These are phyloP conservation scores for Borealophlyctis nickersoniae DNA, from an alignment of 192 early-diverging fungal genomes.

Conservation along the genomic window DNA sequence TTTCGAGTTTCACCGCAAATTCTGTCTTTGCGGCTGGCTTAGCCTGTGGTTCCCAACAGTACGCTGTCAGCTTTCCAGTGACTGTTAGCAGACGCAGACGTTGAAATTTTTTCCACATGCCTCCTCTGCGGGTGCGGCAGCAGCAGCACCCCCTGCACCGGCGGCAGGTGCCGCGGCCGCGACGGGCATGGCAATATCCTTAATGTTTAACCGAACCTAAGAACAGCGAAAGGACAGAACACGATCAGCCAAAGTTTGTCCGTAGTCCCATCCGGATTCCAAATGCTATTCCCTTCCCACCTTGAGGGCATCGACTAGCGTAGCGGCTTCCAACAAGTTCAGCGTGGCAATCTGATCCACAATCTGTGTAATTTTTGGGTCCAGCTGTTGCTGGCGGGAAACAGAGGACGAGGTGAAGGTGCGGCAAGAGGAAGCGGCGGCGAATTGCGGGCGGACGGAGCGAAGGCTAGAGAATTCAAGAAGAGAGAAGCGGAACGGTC, in stretches of 20 bases:
- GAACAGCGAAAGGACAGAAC: background rate
- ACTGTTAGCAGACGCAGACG: no score
- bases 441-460: no score
- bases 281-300: slow-evolving; percentile 41
- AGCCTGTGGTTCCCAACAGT: slow-evolving; percentile 65
- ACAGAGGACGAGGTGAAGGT: slow-evolving; percentile 20
- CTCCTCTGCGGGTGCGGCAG: slow-evolving; percentile 55
- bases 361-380: slow-evolving; percentile 71
- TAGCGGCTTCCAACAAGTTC: slow-evolving; percentile 89
- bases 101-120: no score
- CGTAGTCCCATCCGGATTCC: background rate
- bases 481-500: no score
- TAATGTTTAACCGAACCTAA: slow-evolving; percentile 84
- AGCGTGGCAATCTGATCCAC: slow-evolving; percentile 89
- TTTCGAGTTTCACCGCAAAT: slow-evolving; percentile 94
- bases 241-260: background rate
- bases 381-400: slow-evolving; percentile 19
- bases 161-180: slow-evolving; percentile 63
- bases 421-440: no score
- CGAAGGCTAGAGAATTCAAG: no score
- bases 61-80: no score
- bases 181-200: slow-evolving; percentile 83
- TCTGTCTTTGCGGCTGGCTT: slow-evolving; percentile 89
- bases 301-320: slow-evolving; percentile 86
- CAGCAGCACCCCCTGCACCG: slow-evolving; percentile 58